A percentile compares a stretch with the other conserved stretches of the same genome.
phyloP scores from a whole-genome alignment of 305 asterid species.

The Solanum hybrid region DNA sequence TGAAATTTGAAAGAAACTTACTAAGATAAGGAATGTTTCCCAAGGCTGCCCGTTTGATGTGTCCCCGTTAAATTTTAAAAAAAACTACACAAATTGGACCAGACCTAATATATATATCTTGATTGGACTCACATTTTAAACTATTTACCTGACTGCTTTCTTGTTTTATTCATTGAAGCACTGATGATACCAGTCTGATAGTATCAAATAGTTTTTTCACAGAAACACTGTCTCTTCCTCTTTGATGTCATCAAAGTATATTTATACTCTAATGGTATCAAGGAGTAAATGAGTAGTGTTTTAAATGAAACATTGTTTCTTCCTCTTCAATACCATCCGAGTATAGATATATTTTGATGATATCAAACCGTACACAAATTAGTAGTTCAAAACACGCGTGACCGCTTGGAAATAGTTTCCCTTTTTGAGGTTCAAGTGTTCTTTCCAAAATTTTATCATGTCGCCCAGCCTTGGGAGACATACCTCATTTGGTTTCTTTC shows the following conservation, averaged over 20 bases:
- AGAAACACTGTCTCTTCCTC: rapidly evolving
- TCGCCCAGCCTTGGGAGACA: not conserved
- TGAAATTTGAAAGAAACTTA: not conserved
- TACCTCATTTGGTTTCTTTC: not conserved
- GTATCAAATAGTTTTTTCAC: no score
- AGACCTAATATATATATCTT: no score
- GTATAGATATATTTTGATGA: no score
- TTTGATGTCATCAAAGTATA: no score
- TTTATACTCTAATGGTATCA: no score
- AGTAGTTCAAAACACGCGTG: no score
- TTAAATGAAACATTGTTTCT: not conserved
- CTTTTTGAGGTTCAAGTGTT: not conserved
- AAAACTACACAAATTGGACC: not conserved
- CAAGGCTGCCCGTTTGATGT: not conserved
- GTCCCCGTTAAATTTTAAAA: not conserved
- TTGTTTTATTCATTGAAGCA: not conserved
- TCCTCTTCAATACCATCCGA: not conserved
- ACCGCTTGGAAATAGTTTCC: no score
- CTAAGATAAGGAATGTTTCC: not conserved
- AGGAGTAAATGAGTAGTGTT: no score
- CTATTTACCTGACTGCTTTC: rapidly evolving
- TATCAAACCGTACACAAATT: no score
- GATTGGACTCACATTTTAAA: no score
- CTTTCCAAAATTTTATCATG: not conserved
- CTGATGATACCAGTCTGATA: no score